Evolutionary conservation across 306 rosid genomes (phyloP).

Genomic region (Glycine latifolia): DNA sequence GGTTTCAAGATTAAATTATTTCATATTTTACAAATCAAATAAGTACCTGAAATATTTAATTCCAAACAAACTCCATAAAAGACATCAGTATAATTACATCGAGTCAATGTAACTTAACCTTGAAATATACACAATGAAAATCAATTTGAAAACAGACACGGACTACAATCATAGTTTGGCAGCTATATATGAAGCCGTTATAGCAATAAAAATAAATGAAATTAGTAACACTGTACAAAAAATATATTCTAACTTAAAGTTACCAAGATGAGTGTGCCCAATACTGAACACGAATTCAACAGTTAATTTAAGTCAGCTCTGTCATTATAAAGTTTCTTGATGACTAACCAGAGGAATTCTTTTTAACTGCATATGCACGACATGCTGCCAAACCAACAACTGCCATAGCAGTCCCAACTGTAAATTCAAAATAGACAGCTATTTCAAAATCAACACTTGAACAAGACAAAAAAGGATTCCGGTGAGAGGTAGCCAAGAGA

Average conservation of each 20-base stretch:
- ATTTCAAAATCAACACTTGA: conserved; percentile 32
- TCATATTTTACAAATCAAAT: neutral
- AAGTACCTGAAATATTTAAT: neutral
- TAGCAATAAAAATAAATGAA: conserved; percentile 40
- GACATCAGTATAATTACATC: neutral
- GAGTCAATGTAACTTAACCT: neutral
- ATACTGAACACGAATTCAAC: conserved; percentile 34
- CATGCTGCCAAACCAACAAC: conserved; percentile 75
- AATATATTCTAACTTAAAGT: conserved; percentile 41
- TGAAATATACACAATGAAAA: conserved; percentile 33
- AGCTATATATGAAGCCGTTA: conserved; percentile 29
- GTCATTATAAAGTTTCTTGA: conserved; percentile 35
- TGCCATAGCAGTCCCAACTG: conserved; percentile 90
- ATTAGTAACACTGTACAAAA: conserved; percentile 42
- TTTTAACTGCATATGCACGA: conserved; percentile 75
- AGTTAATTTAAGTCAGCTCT: conserved; percentile 18
- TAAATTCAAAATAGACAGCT: conserved; percentile 46
- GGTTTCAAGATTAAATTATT: conserved; percentile 12
- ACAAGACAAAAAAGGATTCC: conserved; percentile 18
- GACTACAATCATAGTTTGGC: neutral
- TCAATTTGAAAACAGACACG: neutral
- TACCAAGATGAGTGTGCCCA: conserved; percentile 40
- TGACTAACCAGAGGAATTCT: conserved; percentile 61
- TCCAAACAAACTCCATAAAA: neutral
- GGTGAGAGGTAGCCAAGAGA: conserved; percentile 38